Conservation (phyloP, 371 early-diverging fungal species). For the Syncephalastrum racemosum region DNA sequence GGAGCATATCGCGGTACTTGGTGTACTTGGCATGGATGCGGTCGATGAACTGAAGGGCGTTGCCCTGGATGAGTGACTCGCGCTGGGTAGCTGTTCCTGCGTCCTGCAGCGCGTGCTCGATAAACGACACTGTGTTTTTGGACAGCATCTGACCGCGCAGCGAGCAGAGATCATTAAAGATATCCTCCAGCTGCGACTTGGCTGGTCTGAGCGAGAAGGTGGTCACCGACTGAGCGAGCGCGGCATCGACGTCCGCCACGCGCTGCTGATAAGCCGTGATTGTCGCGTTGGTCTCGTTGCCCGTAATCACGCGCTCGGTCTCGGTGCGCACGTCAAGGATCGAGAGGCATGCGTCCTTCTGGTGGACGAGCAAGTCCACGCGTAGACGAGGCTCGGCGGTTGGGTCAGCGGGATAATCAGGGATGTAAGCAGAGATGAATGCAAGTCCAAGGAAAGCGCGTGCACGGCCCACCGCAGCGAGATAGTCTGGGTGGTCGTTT, state of each 20-base stretch:
- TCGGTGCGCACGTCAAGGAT: conserved; percentile 55
- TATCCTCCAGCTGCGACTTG: conserved; percentile 66
- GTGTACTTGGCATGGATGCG: conserved; percentile 58
- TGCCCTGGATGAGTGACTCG: conserved; percentile 72
- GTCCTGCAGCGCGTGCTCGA: conserved; percentile 39
- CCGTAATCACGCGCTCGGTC: conserved; percentile 62
- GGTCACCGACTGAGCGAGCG: conserved; percentile 38
- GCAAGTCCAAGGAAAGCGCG: conserved; percentile 58
- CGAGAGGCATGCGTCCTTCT: conserved; percentile 40
- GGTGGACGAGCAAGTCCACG: conserved; percentile 50
- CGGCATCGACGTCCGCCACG: conserved; percentile 23
- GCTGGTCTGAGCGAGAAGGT: conserved; percentile 70
- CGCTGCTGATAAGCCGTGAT: conserved; percentile 34
- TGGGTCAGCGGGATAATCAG: conserved; percentile 79
- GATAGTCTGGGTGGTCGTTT: conserved; percentile 19
- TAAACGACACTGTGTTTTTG: conserved; percentile 41
- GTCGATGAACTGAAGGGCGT: conserved; percentile 68
- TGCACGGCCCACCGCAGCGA: conserved; percentile 44
- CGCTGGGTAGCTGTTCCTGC: conserved; percentile 44
- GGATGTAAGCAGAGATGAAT: conserved; percentile 69
- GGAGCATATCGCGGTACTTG: conserved; percentile 75
- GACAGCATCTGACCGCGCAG: conserved; percentile 68
- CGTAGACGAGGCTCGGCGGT: conserved; percentile 68
- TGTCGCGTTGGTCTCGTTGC: conserved; percentile 48
- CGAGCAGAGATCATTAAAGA: conserved; percentile 76